Base-by-base conservation (phyloP, 2,329 filamentous ascomycete species). In the Microcyclospora tardicrescens region DNA sequence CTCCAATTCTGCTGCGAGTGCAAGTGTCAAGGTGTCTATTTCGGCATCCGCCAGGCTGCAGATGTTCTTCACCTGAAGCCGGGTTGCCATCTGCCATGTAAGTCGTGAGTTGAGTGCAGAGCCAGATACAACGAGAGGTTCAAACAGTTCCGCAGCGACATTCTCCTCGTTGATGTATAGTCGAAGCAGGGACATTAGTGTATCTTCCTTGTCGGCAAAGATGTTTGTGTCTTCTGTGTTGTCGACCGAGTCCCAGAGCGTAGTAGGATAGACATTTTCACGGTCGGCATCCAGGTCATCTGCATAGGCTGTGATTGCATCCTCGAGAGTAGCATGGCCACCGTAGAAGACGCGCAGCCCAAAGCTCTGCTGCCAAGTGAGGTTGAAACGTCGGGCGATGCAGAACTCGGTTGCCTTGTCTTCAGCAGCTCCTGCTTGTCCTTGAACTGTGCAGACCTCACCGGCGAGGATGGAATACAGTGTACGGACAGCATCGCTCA, bases 321-420 rank as follows among this genome's bases (percentile, higher is more conserved):
- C 66, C 36, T 79, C 75, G 33, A 95, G 69, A 30, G 77, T 69
- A 28, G 73, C 67, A 2, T 74, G 69, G 31, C 78, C 82, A 33
- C 79, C 79, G 58, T 94, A 98, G 83, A 86, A 96, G 2, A 98
- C 68, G 33, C 87, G 78, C 36, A 98, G 70, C 10, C 84, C 89
- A 59, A 98, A 94, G 0, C 87, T 80, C 55, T 93, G 87, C 58
- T 84, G 79, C 91, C 91, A 98, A 57, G 93, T 83, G 28, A 98
- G 69, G 4, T 77, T 77, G 57, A 95, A 98, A 34, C 79, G 79
- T 51, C 82, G 73, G 1, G 85, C 83, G 47, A 98, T 83, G 38
- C 78, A 72, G 55, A 98, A 94, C 0, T 80, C 80, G 11, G 79
- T 73, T 30, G 81, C 73, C 33, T 82, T 79, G 61, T 96, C 84